phyloP scores from a whole-genome alignment of 2,329 filamentous ascomycete genomes.

The Ceratocystis alfenasii region DNA sequence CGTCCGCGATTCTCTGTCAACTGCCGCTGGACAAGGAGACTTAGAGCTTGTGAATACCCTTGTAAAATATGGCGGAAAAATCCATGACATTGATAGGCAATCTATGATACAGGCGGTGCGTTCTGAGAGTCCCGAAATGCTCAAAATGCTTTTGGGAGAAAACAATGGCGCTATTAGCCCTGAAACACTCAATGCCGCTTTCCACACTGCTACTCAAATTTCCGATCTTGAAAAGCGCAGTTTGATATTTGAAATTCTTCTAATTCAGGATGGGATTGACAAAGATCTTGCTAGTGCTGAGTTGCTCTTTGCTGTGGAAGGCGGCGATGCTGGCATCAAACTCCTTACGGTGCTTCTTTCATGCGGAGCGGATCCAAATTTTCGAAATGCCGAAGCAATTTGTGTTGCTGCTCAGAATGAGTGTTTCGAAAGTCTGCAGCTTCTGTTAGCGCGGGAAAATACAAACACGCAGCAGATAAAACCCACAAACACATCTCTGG shows the following conservation, averaged over 20 bases:
- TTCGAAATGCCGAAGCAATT: conserved; percentile 43
- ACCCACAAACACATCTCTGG: conserved; percentile 38
- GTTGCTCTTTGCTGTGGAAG: conserved; percentile 41
- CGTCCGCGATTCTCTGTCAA: conserved; percentile 40
- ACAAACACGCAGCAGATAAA: conserved; percentile 35
- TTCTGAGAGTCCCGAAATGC: conserved; percentile 38
- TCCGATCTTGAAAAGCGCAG: conserved; percentile 39
- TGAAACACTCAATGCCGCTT: conserved; percentile 38
- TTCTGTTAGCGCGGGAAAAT: conserved; percentile 39
- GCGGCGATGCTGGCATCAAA: conserved; percentile 37
- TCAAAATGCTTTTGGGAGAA: conserved; percentile 39
- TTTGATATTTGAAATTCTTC: conserved; percentile 39
- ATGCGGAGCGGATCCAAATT: conserved; percentile 44
- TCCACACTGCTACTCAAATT: conserved; percentile 44
- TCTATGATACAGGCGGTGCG: conserved; percentile 44
- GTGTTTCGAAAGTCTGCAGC: conserved; percentile 38
- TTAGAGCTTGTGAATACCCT: conserved; percentile 40
- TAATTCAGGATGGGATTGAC: conserved; percentile 36
- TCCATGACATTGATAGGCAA: conserved; percentile 41
- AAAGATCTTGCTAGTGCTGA: conserved; percentile 43
- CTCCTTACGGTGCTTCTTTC: conserved; percentile 40
- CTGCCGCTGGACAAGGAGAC: conserved; percentile 43
- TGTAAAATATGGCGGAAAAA: conserved; percentile 40
- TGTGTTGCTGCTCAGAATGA: conserved; percentile 43
- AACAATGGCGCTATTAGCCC: conserved; percentile 31